Percentiles rank a stretch among this genome's conserved stretches.
phyloP scores from a whole-genome alignment of 2,329 filamentous ascomycete species.

The Thermoascus crustaceus region DNA sequence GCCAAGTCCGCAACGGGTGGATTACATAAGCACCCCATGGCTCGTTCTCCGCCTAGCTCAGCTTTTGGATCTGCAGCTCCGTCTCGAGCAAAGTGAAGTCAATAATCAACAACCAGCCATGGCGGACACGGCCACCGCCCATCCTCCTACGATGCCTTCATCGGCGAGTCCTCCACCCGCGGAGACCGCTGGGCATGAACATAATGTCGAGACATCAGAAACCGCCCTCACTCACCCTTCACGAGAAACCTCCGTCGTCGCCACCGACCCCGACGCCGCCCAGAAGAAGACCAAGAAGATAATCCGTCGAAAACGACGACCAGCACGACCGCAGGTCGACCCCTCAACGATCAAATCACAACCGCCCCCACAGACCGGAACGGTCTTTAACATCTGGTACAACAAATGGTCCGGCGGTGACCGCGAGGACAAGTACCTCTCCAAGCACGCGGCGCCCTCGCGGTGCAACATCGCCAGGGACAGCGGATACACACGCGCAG shows the following conservation, averaged over 20 bases:
- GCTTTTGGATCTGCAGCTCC: too few species aligned
- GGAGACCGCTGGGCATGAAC: conserved; percentile 35
- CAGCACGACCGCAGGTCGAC: conserved; percentile 86
- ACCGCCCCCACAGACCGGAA: conserved; percentile 84
- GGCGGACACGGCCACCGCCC: neutral
- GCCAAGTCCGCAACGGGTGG: neutral
- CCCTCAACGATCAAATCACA: conserved; percentile 73
- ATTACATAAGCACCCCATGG: conserved; percentile 3
- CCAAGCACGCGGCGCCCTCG: conserved; percentile 70
- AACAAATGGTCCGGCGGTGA: conserved; percentile 98
- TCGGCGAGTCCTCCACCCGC: conserved; percentile 31
- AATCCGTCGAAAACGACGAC: conserved; percentile 80
- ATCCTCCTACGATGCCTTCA: conserved; percentile 4
- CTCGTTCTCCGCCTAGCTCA: too few species aligned
- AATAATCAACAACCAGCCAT: conserved; percentile 1
- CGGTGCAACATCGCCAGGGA: conserved; percentile 82
- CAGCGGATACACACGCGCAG: conserved; percentile 68
- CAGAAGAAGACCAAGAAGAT: conserved; percentile 77
- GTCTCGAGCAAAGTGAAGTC: neutral
- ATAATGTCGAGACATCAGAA: conserved; percentile 6
- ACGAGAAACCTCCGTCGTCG: conserved; percentile 11
- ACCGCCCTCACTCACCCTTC: conserved; percentile 10
- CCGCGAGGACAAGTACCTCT: conserved; percentile 81
- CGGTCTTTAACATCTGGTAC: conserved; percentile 97
- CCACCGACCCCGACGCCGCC: conserved; percentile 25